These are phyloP conservation scores for Nothophaeocryptopus gaeumannii DNA, from an alignment of 2,329 filamentous ascomycete species.

Conservation along the genomic window DNA sequence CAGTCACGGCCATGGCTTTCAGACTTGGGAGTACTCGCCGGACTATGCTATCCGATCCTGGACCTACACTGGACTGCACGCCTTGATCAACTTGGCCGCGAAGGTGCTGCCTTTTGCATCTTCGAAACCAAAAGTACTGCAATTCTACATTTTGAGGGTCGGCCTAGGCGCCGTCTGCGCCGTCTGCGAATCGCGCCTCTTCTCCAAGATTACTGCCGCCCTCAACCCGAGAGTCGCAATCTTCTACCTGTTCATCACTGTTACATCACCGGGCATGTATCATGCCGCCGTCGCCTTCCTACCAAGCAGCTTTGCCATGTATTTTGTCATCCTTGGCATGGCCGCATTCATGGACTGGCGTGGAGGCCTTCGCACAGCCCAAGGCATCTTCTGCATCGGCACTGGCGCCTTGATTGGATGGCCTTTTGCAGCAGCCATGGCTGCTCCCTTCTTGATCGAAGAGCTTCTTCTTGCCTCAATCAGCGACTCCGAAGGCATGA, in stretches of 20 bases:
- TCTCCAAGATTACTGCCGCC: constrained; percentile 69
- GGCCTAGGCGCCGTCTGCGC: constrained; percentile 74
- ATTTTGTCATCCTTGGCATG: constrained; percentile 79
- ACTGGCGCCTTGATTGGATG: constrained; percentile 82
- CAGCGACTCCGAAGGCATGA: constrained; percentile 37
- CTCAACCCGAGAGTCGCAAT: constrained; percentile 81
- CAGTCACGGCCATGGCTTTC: constrained; percentile 83
- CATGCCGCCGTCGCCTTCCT: constrained; percentile 84
- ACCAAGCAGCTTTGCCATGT: constrained; percentile 97
- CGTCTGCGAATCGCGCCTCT: constrained; percentile 77
- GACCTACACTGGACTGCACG: constrained; percentile 82
- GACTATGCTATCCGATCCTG: constrained; percentile 93
- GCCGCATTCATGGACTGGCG: constrained; percentile 89
- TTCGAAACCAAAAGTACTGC: constrained; percentile 47
- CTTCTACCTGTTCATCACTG: constrained; percentile 73
- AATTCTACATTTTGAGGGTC: constrained; percentile 86
- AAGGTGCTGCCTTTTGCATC: constrained; percentile 47
- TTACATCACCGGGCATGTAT: constrained; percentile 87
- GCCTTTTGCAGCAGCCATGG: constrained; percentile 86
- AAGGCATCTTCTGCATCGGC: constrained; percentile 88
- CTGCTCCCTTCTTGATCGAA: constrained; percentile 75
- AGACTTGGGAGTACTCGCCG: constrained; percentile 98
- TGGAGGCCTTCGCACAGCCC: constrained; percentile 72
- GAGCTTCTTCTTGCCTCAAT: constrained; percentile 60
- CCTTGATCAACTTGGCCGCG: constrained; percentile 64